Evolutionary conservation across 345 rosid genomes (phyloP), one percentile per base, ranked within the genome.

Genomic region (Gossypium anomalum): DNA sequence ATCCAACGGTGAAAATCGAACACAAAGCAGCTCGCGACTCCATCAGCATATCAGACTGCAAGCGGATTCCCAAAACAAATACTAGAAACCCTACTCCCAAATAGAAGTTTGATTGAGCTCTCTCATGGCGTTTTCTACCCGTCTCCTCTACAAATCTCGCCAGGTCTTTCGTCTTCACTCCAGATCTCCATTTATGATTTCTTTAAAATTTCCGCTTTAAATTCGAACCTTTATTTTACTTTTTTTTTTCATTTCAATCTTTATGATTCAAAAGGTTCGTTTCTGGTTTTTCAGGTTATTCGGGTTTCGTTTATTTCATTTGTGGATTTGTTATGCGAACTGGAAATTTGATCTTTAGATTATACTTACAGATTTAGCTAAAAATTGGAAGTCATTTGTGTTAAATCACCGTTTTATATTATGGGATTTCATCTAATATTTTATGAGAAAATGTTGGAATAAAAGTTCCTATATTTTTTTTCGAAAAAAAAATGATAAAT

Each of bases 111-210:
- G 64, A 66, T 66, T 17, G 16, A 17, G 25, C 47, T 48, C 15
- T 29, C 56, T 78, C 79, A 93, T 93, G 97, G 89, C 98, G 3
- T 81, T 86, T 84, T 75, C 93, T 67, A 81, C 87, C 79, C 97
- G 98, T 17, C 83, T 90, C 64, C 56, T 89, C 38, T 82, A 92
- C 81, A 90, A 88, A 91, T 86, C 96, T 75, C 88, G 88, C 77
- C 98, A 92, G 96, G 98, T 90, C 66, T 17, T 67, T 70, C 17
- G 5, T n/a, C 15, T 22, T 71, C 5, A 25, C 38, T 13, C 38
- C 41, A 59, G n/a, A 22, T 59, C 64, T 25, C 43, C 64, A 13
- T 14, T 25, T 14, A 13, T 7, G 14, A 58, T 19, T 19, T 43
- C 55, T 38, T 48, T 48, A 48, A 16, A 22, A 19, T 49, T 7